Evolutionary conservation across 805 yeast species (phyloP).

Genomic region (Ogataea pilisensis): DNA sequence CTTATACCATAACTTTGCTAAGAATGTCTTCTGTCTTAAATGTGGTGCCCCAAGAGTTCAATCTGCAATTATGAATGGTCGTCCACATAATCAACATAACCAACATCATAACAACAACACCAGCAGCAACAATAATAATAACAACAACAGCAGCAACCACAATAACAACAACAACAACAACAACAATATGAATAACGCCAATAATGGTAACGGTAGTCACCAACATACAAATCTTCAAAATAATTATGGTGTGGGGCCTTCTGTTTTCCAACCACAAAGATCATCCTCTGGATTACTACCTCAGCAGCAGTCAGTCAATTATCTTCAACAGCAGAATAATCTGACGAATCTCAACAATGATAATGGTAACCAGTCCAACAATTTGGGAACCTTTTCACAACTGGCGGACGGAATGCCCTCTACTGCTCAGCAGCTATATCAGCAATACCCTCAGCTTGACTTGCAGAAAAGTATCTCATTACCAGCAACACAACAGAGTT

Average conservation of each 20-base stretch:
- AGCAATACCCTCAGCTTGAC: constrained; percentile 9
- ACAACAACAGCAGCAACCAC: too few species aligned
- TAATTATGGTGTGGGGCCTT: neutral
- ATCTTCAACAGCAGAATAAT: too few species aligned
- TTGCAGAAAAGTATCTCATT: constrained; percentile 13
- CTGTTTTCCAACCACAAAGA: constrained; percentile 2
- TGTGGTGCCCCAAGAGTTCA: constrained; percentile 72
- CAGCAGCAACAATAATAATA: constrained; percentile 9
- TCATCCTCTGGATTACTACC: too few species aligned
- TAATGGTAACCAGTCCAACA: constrained; percentile 4
- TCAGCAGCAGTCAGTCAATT: too few species aligned
- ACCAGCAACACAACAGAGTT: constrained; percentile 11
- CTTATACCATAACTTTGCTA: constrained; percentile 88
- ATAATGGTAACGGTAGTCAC: constrained; percentile 1
- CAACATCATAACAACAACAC: constrained; percentile 10
- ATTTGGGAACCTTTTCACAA: constrained; percentile 7
- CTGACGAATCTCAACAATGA: neutral
- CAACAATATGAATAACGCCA: constrained; percentile 7
- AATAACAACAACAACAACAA: constrained; percentile 2
- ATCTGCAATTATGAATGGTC: constrained; percentile 30
- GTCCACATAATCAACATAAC: constrained; percentile 24
- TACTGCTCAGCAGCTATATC: constrained; percentile 3
- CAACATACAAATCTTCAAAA: neutral
- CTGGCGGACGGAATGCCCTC: constrained; percentile 1
- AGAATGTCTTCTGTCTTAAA: constrained; percentile 78